These are phyloP conservation scores for Colletotrichum musicola DNA, from an alignment of 2,329 filamentous ascomycete genomes.

Conservation along the genomic window DNA sequence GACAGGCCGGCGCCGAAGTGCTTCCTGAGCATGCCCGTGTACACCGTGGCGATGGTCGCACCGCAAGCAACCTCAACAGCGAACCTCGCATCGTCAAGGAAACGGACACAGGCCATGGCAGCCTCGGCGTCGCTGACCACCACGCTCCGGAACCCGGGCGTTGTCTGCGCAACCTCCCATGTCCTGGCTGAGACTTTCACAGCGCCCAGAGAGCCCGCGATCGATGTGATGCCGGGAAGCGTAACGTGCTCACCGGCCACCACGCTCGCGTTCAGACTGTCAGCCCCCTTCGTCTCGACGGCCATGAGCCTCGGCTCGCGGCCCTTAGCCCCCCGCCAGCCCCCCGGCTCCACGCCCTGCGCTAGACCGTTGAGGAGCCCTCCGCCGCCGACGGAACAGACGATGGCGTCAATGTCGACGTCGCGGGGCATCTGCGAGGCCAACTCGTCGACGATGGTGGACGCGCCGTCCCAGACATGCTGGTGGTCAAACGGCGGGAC, in stretches of 20 bases:
- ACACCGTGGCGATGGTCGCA: conserved; percentile 78
- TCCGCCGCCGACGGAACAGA: conserved; percentile 85
- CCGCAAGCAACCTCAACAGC: conserved; percentile 90
- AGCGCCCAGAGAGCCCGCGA: conserved; percentile 82
- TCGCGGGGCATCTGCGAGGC: conserved; percentile 50
- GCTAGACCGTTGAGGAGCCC: conserved; percentile 83
- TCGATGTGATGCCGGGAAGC: conserved; percentile 78
- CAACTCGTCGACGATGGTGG: conserved; percentile 68
- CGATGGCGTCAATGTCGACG: conserved; percentile 72
- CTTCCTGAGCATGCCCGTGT: conserved; percentile 72
- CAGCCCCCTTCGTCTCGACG: conserved; percentile 81
- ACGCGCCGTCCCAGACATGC: conserved; percentile 75
- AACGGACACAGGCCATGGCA: conserved; percentile 78
- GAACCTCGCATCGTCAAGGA: conserved; percentile 85
- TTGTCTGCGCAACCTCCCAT: conserved; percentile 69
- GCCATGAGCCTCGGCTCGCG: conserved; percentile 70
- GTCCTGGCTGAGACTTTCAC: conserved; percentile 76
- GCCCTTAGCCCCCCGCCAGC: conserved; percentile 44
- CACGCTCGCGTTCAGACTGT: conserved; percentile 75
- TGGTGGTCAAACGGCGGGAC: conserved; percentile 78
- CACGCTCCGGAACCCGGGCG: conserved; percentile 60
- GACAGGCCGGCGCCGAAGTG: conserved; percentile 65
- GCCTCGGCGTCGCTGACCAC: conserved; percentile 83
- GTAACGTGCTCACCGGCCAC: conserved; percentile 69
- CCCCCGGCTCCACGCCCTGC: conserved; percentile 70